These are phyloP conservation scores for Ophiobolus disseminans DNA, from an alignment of 2,329 filamentous ascomycete species.

Conservation along the genomic window DNA sequence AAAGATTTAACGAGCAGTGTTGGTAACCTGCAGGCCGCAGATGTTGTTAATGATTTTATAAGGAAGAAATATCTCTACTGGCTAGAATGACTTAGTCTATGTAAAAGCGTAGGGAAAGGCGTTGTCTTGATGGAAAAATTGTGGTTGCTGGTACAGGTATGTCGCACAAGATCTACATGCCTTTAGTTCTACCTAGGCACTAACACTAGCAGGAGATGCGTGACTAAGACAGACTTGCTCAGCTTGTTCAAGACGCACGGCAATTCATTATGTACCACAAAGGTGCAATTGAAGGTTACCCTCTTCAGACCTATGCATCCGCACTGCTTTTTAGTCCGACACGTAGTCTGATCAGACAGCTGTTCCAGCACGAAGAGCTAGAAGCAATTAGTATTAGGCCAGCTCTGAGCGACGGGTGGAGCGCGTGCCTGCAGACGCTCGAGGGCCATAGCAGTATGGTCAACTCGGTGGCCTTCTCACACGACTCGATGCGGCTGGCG, in stretches of 20 bases:
- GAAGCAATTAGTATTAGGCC: conserved; percentile 17
- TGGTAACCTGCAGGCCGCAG: conserved; percentile 1
- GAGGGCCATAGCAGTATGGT: conserved; percentile 22
- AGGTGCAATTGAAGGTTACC: conserved; percentile 20
- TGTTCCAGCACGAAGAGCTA: conserved; percentile 25
- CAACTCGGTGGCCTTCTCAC: conserved; percentile 30
- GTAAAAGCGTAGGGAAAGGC: conserved; percentile 8
- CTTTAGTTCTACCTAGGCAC: neutral
- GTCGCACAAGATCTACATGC: neutral
- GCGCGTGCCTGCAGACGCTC: conserved; percentile 26
- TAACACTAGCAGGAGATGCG: neutral
- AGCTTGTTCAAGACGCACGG: conserved; percentile 20
- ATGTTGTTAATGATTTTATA: conserved; percentile 9
- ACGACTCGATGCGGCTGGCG: too few relatives aligned
- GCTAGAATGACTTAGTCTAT: conserved; percentile 14
- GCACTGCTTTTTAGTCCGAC: conserved; percentile 30
- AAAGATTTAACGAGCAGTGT: conserved; percentile 3
- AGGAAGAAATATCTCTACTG: conserved; percentile 14
- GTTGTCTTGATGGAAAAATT: conserved; percentile 14
- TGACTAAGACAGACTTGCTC: neutral
- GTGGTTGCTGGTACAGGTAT: conserved; percentile 3
- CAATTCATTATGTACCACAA: conserved; percentile 34
- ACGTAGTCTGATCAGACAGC: conserved; percentile 17
- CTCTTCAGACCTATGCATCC: conserved; percentile 34
- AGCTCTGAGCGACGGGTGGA: conserved; percentile 14